Evolutionary conservation across 2,329 filamentous ascomycete species (phyloP).

Genomic region (Ascochyta fabae): DNA sequence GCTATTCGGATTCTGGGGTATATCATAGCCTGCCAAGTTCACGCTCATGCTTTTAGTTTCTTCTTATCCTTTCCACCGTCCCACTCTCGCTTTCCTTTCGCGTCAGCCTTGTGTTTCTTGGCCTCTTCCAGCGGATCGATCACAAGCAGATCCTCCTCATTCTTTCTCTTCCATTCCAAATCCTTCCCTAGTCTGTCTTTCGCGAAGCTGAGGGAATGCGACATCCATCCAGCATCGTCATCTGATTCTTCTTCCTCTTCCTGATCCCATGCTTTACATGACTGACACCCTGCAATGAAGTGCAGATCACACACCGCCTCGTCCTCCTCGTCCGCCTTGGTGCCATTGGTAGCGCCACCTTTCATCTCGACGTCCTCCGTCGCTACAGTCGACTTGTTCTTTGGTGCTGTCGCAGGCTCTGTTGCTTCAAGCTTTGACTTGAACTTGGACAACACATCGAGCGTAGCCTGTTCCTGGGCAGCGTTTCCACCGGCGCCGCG

Average conservation of each 20-base stretch:
- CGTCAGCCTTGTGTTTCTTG: conserved; percentile 68
- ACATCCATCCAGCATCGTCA: conserved; percentile 77
- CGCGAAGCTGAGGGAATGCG: conserved; percentile 81
- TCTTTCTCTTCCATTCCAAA: conserved; percentile 85
- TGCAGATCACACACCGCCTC: conserved; percentile 82
- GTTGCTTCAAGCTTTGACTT: conserved; percentile 70
- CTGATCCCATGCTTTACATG: conserved; percentile 85
- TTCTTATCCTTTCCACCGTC: conserved; percentile 33
- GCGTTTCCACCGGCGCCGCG: conserved; percentile 65
- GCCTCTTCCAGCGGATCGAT: conserved; percentile 91
- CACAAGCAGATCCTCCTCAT: conserved; percentile 87
- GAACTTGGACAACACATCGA: conserved; percentile 80
- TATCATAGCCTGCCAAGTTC: background rate
- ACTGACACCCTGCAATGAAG: conserved; percentile 95
- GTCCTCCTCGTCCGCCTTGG: conserved; percentile 36
- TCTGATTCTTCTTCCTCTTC: conserved; percentile 66
- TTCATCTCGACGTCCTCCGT: conserved; percentile 27
- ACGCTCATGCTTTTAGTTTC: conserved; percentile 23
- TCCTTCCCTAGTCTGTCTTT: conserved; percentile 92
- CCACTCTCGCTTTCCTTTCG: conserved; percentile 53
- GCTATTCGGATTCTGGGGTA: background rate
- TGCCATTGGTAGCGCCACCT: conserved; percentile 5
- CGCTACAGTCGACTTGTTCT: conserved; percentile 37
- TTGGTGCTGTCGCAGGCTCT: conserved; percentile 44
- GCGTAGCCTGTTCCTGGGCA: conserved; percentile 57